phyloP scores from a whole-genome alignment of 345 rosid genomes.

The Geranium rotundifolium region DNA sequence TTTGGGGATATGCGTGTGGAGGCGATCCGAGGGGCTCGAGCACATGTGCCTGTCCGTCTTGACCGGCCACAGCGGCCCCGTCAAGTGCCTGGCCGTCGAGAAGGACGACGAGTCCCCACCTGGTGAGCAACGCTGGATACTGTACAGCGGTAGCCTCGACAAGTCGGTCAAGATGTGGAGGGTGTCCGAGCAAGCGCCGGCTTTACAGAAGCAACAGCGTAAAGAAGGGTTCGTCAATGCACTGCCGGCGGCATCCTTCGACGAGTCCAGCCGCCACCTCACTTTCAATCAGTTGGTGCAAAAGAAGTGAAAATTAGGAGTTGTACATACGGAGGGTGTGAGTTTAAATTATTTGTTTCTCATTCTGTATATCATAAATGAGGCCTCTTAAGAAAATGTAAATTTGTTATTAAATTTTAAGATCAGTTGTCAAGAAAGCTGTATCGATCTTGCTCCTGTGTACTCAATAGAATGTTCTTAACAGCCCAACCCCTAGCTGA shows the following conservation, averaged over 20 bases:
- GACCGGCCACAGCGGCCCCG: slow-evolving; percentile 66
- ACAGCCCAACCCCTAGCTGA: slow-evolving; percentile 48
- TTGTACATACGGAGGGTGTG: too few species aligned
- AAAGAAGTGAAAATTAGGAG: too few species aligned
- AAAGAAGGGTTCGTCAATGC: slow-evolving; percentile 4
- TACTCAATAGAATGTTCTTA: slow-evolving; percentile 49
- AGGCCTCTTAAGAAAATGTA: too few species aligned
- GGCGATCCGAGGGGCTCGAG: slow-evolving; percentile 30
- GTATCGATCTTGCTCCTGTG: slow-evolving; percentile 52
- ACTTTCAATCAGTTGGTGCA: too few species aligned
- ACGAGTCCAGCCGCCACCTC: too few species aligned
- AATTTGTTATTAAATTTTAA: too few species aligned
- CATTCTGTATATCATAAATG: too few species aligned
- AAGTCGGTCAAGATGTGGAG: slow-evolving; percentile 89
- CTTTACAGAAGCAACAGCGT: slow-evolving; percentile 15
- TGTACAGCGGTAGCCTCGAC: slow-evolving; percentile 91
- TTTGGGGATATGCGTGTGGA: slow-evolving; percentile 73
- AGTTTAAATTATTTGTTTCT: too few species aligned
- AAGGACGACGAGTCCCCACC: slow-evolving; percentile 38
- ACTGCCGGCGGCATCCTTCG: slow-evolving; percentile 5
- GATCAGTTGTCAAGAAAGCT: slow-evolving; percentile 47
- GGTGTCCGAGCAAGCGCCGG: slow-evolving; percentile 50
- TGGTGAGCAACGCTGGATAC: slow-evolving; percentile 48
- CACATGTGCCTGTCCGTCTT: slow-evolving; percentile 58
- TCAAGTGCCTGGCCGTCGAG: slow-evolving; percentile 72